phyloP scores from a whole-genome alignment of 208 protist genomes.

The Phytomonas sp. region DNA sequence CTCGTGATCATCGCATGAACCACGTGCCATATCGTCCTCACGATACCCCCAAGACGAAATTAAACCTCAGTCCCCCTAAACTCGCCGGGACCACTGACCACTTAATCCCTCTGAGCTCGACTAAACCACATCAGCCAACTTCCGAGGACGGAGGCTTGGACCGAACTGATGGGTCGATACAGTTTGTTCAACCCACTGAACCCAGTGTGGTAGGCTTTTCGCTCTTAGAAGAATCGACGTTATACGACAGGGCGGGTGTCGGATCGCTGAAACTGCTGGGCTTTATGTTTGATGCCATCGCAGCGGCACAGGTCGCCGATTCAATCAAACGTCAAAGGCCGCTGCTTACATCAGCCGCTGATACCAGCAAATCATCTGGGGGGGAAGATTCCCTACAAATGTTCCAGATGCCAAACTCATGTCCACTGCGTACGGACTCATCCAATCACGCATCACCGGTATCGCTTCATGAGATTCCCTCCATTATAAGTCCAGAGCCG shows the following conservation, averaged over 20 bases:
- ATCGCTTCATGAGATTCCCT: not conserved
- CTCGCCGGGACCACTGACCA: not conserved
- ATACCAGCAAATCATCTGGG: not conserved
- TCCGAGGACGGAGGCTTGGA: not conserved
- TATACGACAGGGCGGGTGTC: not conserved
- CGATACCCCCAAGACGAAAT: not conserved
- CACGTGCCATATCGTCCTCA: not conserved
- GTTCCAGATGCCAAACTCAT: not conserved
- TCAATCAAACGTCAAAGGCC: not conserved
- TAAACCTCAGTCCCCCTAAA: not conserved
- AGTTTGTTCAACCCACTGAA: conserved; percentile 9
- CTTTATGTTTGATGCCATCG: conserved; percentile 69
- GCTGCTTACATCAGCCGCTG: not conserved
- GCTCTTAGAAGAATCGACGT: conserved; percentile 11
- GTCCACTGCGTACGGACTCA: not conserved
- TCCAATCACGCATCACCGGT: not conserved
- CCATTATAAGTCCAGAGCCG: not conserved
- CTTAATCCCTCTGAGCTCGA: not conserved
- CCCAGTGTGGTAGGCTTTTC: conserved; percentile 44
- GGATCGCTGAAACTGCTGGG: conserved; percentile 41
- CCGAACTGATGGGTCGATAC: not conserved
- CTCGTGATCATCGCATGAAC: not conserved
- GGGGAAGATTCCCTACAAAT: not conserved
- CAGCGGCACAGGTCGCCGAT: not conserved
- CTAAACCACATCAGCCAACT: not conserved